Conservation (phyloP, 345 rosid species). For the Citrus sinensis region DNA sequence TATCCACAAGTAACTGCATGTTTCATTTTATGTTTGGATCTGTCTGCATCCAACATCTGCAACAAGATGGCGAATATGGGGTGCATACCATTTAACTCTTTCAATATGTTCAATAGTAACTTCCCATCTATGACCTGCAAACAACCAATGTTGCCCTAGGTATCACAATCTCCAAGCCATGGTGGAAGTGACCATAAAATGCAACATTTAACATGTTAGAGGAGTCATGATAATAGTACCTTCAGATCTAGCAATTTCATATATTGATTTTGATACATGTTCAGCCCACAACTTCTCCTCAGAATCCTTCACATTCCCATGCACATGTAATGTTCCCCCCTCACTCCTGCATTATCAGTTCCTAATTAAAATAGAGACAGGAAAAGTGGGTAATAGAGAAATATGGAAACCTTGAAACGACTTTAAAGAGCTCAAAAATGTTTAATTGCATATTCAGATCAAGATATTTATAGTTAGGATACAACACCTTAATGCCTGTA, state of each 20-base stretch:
- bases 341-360: conserved; percentile 49
- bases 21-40: conserved; percentile 7
- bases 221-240: conserved; percentile 36
- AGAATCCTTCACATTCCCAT: conserved; percentile 82
- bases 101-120: conserved; percentile 63
- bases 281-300: conserved; percentile 59
- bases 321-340: conserved; percentile 88
- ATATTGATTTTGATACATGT: conserved; percentile 46
- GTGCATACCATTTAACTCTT: conserved; percentile 96
- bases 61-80: conserved; percentile 88
- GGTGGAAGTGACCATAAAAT: neutral
- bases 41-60: conserved; percentile 71
- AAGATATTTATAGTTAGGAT: neutral
- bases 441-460: neutral
- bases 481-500: conserved; percentile 74
- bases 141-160: conserved; percentile 6
- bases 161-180: neutral
- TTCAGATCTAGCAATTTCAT: conserved; percentile 61
- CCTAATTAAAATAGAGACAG: neutral
- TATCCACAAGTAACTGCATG: neutral
- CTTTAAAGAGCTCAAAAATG: neutral
- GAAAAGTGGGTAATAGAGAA: neutral
- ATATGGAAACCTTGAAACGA: neutral
- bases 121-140: conserved; percentile 72
- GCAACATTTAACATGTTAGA: neutral